phyloP scores from a whole-genome alignment of 202 grass and related monocot genomes.

The Digitaria exilis region DNA sequence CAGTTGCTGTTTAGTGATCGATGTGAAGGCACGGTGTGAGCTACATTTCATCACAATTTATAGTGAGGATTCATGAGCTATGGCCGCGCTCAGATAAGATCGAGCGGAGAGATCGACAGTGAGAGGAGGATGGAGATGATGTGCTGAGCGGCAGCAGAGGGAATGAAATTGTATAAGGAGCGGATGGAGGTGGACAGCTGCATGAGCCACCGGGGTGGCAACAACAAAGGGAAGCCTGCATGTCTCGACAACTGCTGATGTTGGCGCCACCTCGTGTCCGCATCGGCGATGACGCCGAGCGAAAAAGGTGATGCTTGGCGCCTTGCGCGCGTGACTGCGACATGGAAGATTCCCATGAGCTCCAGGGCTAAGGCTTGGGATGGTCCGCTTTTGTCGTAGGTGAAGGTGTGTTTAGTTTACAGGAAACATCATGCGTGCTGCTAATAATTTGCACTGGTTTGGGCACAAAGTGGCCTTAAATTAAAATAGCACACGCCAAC shows the following conservation, averaged over 20 bases:
- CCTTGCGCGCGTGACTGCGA: slow-evolving; percentile 27
- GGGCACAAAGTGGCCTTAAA: not conserved
- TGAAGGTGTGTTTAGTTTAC: not conserved
- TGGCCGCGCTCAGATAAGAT: slow-evolving; percentile 30
- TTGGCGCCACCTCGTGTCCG: not conserved
- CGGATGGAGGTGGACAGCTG: slow-evolving; percentile 35
- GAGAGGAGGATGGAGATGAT: not conserved
- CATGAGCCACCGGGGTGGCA: slow-evolving; percentile 43
- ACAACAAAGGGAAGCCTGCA: slow-evolving; percentile 18
- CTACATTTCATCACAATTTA: slow-evolving; percentile 32
- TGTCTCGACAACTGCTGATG: slow-evolving; percentile 26
- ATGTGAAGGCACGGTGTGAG: not conserved
- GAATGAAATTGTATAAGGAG: slow-evolving; percentile 6
- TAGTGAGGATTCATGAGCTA: not conserved
- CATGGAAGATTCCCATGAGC: slow-evolving; percentile 38
- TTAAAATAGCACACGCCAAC: not conserved
- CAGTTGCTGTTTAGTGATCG: not conserved
- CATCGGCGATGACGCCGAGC: slow-evolving; percentile 23
- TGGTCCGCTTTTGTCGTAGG: slow-evolving; percentile 49
- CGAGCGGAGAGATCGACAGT: slow-evolving; percentile 15
- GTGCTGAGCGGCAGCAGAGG: not conserved
- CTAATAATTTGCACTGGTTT: not conserved
- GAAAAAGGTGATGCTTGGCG: slow-evolving; percentile 54
- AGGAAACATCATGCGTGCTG: not conserved
- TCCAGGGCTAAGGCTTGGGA: not conserved